Base-by-base conservation (phyloP, 805 yeast species). In the Saccharomyces cerevisiae region DNA sequence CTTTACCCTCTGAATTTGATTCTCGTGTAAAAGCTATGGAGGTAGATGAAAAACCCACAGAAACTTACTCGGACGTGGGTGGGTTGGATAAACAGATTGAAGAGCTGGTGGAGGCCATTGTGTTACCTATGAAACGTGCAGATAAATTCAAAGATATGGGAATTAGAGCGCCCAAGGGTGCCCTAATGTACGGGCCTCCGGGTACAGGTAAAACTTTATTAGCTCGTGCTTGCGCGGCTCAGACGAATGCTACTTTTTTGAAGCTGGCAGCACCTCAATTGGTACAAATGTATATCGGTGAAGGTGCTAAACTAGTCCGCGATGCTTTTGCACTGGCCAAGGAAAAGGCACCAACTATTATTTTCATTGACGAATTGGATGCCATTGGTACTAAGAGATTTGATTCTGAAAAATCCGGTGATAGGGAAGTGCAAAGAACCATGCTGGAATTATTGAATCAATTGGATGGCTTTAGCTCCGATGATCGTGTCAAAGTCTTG, bases 191-290 rank as follows among this genome's bases (percentile, higher is more conserved):
- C 70, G 99, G 99, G 41, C 98, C 99, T 8, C 99, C 99, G 52
- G 99, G 99, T 71, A 94, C 99, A 1, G 99, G 99, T 71, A 94
- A 94, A 73, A 94, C 99, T 1, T 76, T 94, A 57, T 78, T 94
- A 61, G 99, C 99, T 9, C 84, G 97, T 70, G 99, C 99, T 1
- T 96, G 97, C 75, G 99, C 99, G 26, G 97, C 97, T 53, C 98
- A 94, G 72, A 89, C 98, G 0, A 90, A 91, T 72, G 99, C 99
- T 14, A 94, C 99, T 0, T 94, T 94, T 70, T 78, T 94, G 69
- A 89, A 96, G 69, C 80, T 94, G 54, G 98, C 97, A 1, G 99
- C 98, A 41, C 97, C 99, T 8, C 99, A 94, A 73, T 82, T 94
- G 60, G 97, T 94, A 53, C 99, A 94, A 70, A 94, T 94, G 90